Conservation (phyloP, 148 eudicot species). For the Cornus kousa region DNA sequence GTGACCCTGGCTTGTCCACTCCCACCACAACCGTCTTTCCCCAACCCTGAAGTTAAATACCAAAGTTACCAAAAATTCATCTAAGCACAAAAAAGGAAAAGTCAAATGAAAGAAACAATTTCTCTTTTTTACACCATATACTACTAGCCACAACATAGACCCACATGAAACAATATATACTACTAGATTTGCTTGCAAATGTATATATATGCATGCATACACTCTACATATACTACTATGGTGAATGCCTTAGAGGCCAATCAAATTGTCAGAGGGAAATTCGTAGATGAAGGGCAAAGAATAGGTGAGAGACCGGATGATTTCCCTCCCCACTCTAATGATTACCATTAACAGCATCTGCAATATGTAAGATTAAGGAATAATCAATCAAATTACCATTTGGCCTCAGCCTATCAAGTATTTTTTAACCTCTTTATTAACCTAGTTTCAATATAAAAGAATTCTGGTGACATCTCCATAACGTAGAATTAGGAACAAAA, state of each 20-base stretch:
- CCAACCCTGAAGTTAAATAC: constrained; percentile 64
- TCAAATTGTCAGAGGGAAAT: background rate
- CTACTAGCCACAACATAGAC: background rate
- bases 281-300: background rate
- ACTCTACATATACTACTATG: too few species aligned
- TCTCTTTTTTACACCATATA: background rate
- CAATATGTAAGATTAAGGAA: background rate
- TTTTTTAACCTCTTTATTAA: too few species aligned
- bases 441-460: too few species aligned
- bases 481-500: background rate
- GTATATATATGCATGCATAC: background rate
- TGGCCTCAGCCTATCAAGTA: background rate
- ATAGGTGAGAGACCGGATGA: background rate
- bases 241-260: background rate
- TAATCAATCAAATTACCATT: background rate
- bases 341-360: background rate
- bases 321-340: background rate
- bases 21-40: constrained; percentile 89
- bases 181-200: background rate
- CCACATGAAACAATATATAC: too few species aligned
- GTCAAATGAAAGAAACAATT: background rate
- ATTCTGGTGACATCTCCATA: background rate
- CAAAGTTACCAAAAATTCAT: background rate
- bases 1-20: constrained; percentile 69
- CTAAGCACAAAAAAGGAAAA: background rate